phyloP scores from a whole-genome alignment of 257 asterid genomes.

The Parsonsia alboflavescens region DNA sequence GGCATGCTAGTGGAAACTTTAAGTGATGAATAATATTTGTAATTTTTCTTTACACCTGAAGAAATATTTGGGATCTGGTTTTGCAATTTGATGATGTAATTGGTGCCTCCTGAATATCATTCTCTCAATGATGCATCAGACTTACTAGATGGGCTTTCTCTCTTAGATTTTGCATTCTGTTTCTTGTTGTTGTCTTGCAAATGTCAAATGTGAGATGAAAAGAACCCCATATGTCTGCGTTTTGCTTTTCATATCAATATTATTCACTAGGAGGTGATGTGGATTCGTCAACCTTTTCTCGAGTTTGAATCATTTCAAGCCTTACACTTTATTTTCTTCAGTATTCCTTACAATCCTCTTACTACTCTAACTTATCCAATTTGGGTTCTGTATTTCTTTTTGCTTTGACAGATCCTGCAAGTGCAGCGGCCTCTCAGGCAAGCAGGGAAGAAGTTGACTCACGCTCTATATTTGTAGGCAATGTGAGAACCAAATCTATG shows the following conservation, averaged over 20 bases:
- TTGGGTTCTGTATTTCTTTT: not conserved
- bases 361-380: not conserved
- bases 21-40: not conserved
- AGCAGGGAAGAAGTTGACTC: constrained; percentile 78
- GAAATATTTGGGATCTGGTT: too few species aligned
- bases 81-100: too few species aligned
- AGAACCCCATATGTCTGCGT: not conserved
- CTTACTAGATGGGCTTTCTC: not conserved
- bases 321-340: not conserved
- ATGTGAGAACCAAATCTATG: constrained; percentile 45
- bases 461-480: constrained; percentile 88
- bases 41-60: too few species aligned
- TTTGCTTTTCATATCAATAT: not conserved
- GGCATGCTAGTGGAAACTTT: not conserved
- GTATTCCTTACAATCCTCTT: not conserved
- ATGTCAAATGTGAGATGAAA: not conserved
- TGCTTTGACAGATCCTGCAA: constrained; percentile 59
- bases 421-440: constrained; percentile 73
- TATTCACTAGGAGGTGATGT: not conserved
- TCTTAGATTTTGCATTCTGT: not conserved
- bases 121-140: too few species aligned
- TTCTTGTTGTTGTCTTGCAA: not conserved
- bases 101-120: too few species aligned
- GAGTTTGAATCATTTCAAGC: not conserved
- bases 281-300: not conserved